Percentiles rank a stretch among this genome's conserved stretches.
These are phyloP conservation scores for Asterionellopsis glacialis DNA, from an alignment of 108 stramenopile species.

Conservation along the genomic window DNA sequence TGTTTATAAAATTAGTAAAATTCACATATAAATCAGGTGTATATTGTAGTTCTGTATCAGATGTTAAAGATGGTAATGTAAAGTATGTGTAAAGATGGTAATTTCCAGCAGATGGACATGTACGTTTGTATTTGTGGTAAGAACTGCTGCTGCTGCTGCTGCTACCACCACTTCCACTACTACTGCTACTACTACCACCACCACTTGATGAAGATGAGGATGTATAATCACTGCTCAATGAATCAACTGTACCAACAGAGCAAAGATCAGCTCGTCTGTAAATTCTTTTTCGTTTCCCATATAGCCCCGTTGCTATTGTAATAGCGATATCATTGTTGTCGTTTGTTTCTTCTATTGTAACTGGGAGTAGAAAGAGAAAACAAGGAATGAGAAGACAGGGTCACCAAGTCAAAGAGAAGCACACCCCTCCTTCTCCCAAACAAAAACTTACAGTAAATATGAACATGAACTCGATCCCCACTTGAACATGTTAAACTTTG, in stretches of 20 bases:
- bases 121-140: background rate
- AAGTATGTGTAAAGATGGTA: conserved; percentile 9
- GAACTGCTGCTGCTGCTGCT: background rate
- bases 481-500: background rate
- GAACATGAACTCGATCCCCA: conserved; percentile 9
- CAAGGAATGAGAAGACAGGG: background rate
- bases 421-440: background rate
- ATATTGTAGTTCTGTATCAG: conserved; percentile 9
- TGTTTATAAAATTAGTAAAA: background rate
- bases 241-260: background rate
- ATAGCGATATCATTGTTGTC: background rate
- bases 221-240: background rate
- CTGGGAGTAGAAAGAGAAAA: background rate
- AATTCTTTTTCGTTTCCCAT: background rate
- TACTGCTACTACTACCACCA: background rate
- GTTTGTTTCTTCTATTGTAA: background rate
- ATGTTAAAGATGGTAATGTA: background rate
- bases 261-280: background rate
- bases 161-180: background rate
- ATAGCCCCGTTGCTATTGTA: conserved; percentile 6
- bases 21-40: conserved; percentile 11
- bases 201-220: no score
- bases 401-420: background rate
- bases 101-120: conserved; percentile 6
- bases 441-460: conserved; percentile 15